These are phyloP conservation scores for Stagonosporopsis vannaccii DNA, from an alignment of 2,329 filamentous ascomycete genomes.

Conservation along the genomic window DNA sequence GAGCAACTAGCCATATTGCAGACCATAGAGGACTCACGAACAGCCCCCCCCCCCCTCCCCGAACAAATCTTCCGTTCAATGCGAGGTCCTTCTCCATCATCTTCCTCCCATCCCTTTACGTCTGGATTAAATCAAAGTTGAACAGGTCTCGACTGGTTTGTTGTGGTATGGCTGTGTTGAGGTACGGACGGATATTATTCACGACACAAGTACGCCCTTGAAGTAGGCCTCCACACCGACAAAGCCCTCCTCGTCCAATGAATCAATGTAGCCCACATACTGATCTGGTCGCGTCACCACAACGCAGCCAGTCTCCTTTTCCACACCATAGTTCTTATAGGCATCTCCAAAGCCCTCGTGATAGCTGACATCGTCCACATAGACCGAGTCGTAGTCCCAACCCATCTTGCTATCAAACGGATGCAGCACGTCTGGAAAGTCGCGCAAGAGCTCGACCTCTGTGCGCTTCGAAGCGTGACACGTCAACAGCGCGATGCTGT, in stretches of 20 bases:
- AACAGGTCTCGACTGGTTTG: neutral
- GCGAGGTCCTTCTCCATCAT: no score
- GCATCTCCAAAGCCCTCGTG: constrained; percentile 54
- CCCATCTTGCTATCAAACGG: constrained; percentile 51
- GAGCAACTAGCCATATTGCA: no score
- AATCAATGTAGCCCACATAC: constrained; percentile 62
- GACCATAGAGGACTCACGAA: no score
- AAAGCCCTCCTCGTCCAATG: constrained; percentile 42
- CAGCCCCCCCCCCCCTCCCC: no score
- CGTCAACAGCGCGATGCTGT: constrained; percentile 66
- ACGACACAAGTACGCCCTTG: constrained; percentile 33
- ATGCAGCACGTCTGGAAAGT: constrained; percentile 54
- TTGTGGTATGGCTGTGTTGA: neutral
- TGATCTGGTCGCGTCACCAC: constrained; percentile 72
- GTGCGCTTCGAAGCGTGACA: constrained; percentile 63
- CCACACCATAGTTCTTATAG: constrained; percentile 67
- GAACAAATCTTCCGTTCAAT: no score
- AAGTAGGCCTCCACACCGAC: constrained; percentile 44
- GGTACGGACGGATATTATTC: neutral
- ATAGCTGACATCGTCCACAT: constrained; percentile 56
- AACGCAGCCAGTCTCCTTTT: constrained; percentile 62
- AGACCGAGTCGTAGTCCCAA: constrained; percentile 55
- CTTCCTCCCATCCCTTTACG: neutral
- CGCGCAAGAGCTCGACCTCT: constrained; percentile 53
- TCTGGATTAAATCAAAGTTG: neutral